A percentile compares a stretch with the other conserved stretches of the same genome.
These are phyloP conservation scores for Pyrenophora seminiperda DNA, from an alignment of 2,329 filamentous ascomycete genomes.

Conservation along the genomic window DNA sequence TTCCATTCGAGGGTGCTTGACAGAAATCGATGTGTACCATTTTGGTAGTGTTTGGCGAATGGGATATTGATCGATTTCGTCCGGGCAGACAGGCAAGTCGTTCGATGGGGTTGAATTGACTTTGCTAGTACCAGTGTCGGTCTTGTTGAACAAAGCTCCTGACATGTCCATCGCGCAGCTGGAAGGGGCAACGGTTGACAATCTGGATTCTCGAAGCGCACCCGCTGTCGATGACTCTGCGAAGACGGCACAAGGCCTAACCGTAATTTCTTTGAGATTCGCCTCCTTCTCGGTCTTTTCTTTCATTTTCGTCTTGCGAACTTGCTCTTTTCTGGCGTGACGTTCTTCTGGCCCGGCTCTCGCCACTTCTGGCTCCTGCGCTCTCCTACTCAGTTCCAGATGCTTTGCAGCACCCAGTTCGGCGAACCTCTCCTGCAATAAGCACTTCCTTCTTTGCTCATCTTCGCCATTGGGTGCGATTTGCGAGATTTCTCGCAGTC, in stretches of 20 bases:
- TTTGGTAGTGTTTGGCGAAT: not conserved
- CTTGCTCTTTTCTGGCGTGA: not conserved
- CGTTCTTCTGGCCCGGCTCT: not conserved
- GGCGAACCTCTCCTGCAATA: not conserved
- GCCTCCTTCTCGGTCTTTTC: not conserved
- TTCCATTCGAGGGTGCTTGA: slow-evolving; percentile 1
- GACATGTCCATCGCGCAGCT: not conserved
- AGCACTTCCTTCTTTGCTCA: not conserved
- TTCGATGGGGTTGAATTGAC: not conserved
- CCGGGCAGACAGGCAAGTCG: not conserved
- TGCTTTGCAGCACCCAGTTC: not conserved
- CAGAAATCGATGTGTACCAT: slow-evolving; percentile 24
- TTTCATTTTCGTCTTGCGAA: not conserved
- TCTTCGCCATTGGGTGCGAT: not conserved
- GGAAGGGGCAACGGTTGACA: too few species aligned
- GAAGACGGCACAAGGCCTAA: not conserved
- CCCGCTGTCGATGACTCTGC: slow-evolving; percentile 11
- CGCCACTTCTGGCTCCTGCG: not conserved
- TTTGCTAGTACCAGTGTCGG: not conserved
- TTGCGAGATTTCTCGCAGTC: not conserved
- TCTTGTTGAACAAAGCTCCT: not conserved
- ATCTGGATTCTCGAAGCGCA: not conserved
- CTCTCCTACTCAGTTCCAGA: too few species aligned
- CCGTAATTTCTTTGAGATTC: too few species aligned
- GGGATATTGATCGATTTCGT: slow-evolving; percentile 1